Evolutionary conservation across 768 basidiomycete genomes (phyloP).

Genomic region (Termitomyces sp.): DNA sequence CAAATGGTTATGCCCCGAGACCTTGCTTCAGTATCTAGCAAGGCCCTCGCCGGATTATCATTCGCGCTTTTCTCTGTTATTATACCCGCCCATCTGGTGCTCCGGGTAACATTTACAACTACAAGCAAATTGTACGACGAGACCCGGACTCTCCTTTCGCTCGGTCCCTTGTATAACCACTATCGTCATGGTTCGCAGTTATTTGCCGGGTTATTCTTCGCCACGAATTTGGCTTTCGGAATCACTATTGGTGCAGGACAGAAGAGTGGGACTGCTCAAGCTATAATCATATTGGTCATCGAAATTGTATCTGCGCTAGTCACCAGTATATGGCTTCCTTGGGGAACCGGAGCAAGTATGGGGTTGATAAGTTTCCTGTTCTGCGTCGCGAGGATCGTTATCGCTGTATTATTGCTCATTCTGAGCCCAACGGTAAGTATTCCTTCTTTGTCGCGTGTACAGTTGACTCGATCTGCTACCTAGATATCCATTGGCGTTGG

Average conservation of each 20-base stretch:
- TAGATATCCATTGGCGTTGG: slow-evolving; percentile 83
- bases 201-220: slow-evolving; percentile 79
- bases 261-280: slow-evolving; percentile 86
- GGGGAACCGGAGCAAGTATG: slow-evolving; percentile 97
- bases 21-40: slow-evolving; percentile 52
- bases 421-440: slow-evolving; percentile 78
- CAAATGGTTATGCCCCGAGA: slow-evolving; percentile 64
- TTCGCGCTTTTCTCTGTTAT: slow-evolving; percentile 79
- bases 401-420: slow-evolving; percentile 88
- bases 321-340: slow-evolving; percentile 93
- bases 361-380: slow-evolving; percentile 92
- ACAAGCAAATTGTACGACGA: slow-evolving; percentile 94
- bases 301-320: slow-evolving; percentile 86
- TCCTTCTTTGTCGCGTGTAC: slow-evolving; percentile 3
- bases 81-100: slow-evolving; percentile 69
- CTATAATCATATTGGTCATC: slow-evolving; percentile 83
- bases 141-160: slow-evolving; percentile 83
- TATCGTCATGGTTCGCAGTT: slow-evolving; percentile 89
- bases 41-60: slow-evolving; percentile 77
- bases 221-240: slow-evolving; percentile 79
- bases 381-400: slow-evolving; percentile 85
- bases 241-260: slow-evolving; percentile 88
- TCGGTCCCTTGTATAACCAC: slow-evolving; percentile 93
- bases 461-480: slow-evolving; percentile 10
- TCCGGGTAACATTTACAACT: slow-evolving; percentile 75